A percentile compares a stretch with the other conserved stretches of the same genome.
Evolutionary conservation across 1,284 basidiomycete species (phyloP).

Genomic region (Nidula niveotomentosa): DNA sequence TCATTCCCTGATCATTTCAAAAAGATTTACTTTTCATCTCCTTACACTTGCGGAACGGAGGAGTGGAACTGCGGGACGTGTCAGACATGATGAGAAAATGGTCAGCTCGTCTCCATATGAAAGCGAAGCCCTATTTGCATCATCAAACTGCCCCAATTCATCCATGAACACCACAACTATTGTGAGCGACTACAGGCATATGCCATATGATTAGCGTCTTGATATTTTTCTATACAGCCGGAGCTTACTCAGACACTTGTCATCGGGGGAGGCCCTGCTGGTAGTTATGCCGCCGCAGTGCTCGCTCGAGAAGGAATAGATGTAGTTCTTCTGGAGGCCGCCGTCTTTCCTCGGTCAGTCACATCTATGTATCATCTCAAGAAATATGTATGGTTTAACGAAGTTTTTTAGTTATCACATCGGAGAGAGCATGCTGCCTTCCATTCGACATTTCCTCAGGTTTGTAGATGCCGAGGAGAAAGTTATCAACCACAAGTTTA

Average conservation of each 20-base stretch:
- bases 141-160: too few relatives aligned
- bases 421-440: constrained; percentile 47
- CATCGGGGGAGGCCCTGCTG: constrained; percentile 50
- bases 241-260: constrained; percentile 31
- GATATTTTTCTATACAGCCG: constrained; percentile 10
- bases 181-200: too few relatives aligned
- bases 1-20: too few relatives aligned
- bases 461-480: constrained; percentile 42
- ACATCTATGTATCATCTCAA: not conserved
- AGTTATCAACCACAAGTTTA: constrained; percentile 37
- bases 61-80: too few relatives aligned
- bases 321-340: constrained; percentile 50
- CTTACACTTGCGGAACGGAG: too few relatives aligned
- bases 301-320: constrained; percentile 55
- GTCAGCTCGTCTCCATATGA: too few relatives aligned
- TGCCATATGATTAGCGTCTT: too few relatives aligned
- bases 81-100: too few relatives aligned
- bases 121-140: too few relatives aligned
- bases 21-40: too few relatives aligned
- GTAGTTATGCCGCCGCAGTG: constrained; percentile 51
- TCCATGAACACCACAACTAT: too few relatives aligned
- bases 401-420: constrained; percentile 38
- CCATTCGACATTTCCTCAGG: constrained; percentile 38
- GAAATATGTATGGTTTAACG: not conserved
- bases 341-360: constrained; percentile 40